Percentiles rank a stretch among this genome's conserved stretches.
phyloP scores from a whole-genome alignment of 176 grass and related monocot species.

The Eremochloa ophiuroides region DNA sequence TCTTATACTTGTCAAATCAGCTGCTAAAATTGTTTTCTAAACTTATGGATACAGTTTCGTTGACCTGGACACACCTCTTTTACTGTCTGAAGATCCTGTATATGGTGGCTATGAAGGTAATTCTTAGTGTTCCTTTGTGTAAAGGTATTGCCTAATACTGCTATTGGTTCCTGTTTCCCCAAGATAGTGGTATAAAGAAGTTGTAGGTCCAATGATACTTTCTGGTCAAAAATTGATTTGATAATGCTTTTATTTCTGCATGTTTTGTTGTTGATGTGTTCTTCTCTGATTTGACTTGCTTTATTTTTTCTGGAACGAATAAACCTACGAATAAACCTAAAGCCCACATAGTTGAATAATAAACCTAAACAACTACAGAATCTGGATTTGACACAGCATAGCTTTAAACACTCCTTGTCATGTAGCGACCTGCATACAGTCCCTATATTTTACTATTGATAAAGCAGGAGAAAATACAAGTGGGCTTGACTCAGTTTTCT shows the following conservation, averaged over 20 bases:
- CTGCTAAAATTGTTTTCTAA: background rate
- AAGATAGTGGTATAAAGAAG: background rate
- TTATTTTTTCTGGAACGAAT: too few relatives aligned
- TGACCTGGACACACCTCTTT: constrained; percentile 90
- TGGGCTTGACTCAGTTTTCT: background rate
- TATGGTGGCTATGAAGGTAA: constrained; percentile 88
- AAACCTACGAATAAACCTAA: background rate
- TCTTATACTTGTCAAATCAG: background rate
- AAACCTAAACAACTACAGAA: background rate
- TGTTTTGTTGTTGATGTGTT: background rate
- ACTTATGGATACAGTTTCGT: constrained; percentile 66
- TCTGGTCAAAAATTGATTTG: background rate
- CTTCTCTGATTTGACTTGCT: background rate
- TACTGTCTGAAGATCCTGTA: constrained; percentile 86
- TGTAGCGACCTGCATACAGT: background rate
- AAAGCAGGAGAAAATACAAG: background rate
- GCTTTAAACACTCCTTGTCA: background rate
- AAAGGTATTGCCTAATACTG: background rate
- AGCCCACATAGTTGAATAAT: background rate
- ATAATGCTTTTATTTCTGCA: background rate
- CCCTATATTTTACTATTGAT: background rate
- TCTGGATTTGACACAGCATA: background rate
- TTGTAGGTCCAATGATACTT: background rate
- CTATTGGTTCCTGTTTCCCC: background rate
- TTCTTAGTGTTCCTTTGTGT: background rate